Evolutionary conservation across 2,329 filamentous ascomycete species (phyloP), one percentile per base, ranked within the genome.

Genomic region (Clarireedia homoeocarpa): DNA sequence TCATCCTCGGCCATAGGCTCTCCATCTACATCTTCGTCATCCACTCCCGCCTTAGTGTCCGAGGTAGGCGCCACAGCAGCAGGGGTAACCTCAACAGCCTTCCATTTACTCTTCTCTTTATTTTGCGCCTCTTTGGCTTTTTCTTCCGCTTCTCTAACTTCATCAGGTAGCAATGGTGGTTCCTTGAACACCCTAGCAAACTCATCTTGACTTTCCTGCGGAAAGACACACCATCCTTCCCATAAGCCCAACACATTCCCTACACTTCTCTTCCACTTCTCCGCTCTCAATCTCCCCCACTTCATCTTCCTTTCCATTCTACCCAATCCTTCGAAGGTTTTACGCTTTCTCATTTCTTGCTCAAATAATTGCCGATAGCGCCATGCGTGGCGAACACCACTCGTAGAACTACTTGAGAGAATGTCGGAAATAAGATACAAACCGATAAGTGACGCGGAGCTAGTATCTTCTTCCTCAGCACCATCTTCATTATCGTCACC

Each of bases 351-450:
- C 15, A 89, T 72, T 1, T 80, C 78, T 2, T 74, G 71, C 64
- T 86, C 85, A 61, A 89, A 85, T 12, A 85, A 74, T 50, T 80
- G 76, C 26, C 85, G 76, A 65, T 88, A 89, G 53, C 84, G 80
- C 82, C 85, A 89, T 2, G 83, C 82, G 65, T 85, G 82, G 5
- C 82, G 75, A 9, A 86, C 81, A 12, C 83, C 83, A 48, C 79
- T 78, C 2, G 79, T 84, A 5, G 81, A 78, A 4, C 80, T 83
- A 5, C 82, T 81, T 1, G 82, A 82, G 15, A 88, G 77, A 50
- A 89, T 83, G 67, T 89, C 85, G 30, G 79, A 84, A 51, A 89
- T 79, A 51, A 94, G 77, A 67, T 95, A 96, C 3, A 97, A 77
- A 1, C 83, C 91, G 20, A 96, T 85, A 1, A 96, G 77, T 63